Percentiles rank a stretch among this genome's conserved stretches.
These are phyloP conservation scores for Lepidium africanum DNA, from an alignment of 345 rosid species.

Conservation along the genomic window DNA sequence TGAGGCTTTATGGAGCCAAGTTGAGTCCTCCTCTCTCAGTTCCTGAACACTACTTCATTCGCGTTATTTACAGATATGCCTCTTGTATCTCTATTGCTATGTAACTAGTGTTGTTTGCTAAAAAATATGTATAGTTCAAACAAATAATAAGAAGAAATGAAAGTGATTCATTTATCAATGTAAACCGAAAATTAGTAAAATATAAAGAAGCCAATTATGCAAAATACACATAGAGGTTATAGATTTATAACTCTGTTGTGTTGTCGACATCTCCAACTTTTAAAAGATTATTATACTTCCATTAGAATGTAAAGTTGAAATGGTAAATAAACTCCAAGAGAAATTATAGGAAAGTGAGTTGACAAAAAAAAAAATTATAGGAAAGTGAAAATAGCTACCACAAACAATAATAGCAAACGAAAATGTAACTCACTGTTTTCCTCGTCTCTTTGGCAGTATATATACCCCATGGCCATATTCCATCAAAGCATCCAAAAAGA, in stretches of 20 bases:
- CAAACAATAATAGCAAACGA: constrained; percentile 18
- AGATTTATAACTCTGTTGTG: no score
- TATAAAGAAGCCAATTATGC: not conserved
- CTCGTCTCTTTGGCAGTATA: not conserved
- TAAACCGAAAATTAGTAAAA: not conserved
- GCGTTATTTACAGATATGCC: not conserved
- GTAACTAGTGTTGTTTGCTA: not conserved
- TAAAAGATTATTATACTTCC: not conserved
- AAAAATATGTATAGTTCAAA: not conserved
- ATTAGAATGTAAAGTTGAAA: not conserved
- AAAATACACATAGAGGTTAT: not conserved
- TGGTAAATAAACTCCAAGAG: not conserved
- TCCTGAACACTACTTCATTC: constrained; percentile 20
- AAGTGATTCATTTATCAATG: not conserved
- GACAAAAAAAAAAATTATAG: no score
- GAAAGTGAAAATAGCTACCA: constrained; percentile 2
- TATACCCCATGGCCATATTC: not conserved
- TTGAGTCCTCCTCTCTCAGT: constrained; percentile 55
- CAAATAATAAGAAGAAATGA: not conserved
- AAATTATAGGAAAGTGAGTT: not conserved
- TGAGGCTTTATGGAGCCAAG: constrained; percentile 61
- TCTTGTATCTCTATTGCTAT: not conserved
- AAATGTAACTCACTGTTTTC: not conserved
- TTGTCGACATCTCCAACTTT: not conserved
- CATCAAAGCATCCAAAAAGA: not conserved